phyloP scores from a whole-genome alignment of 305 asterid species.

The Fraxinus sp. region DNA sequence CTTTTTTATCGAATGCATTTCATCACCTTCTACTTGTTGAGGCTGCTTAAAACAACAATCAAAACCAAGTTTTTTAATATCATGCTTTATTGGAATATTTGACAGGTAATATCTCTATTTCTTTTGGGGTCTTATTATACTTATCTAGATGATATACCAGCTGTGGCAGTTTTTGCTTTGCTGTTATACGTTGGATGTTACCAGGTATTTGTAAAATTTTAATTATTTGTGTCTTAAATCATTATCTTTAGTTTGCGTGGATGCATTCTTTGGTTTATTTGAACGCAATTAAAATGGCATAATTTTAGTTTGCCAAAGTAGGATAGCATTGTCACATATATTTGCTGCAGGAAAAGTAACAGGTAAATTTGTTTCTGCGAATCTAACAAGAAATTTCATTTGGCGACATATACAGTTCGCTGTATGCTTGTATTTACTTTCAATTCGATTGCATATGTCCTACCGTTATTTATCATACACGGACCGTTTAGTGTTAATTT shows the following conservation, averaged over 20 bases:
- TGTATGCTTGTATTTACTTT: not conserved
- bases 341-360: not conserved
- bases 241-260: not conserved
- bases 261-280: constrained; percentile 8
- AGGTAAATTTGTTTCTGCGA: not conserved
- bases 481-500: constrained; percentile 7
- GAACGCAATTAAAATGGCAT: not conserved
- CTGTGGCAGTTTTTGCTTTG: constrained; percentile 78
- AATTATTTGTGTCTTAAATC: not conserved
- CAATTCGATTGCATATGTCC: not conserved
- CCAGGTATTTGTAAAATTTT: constrained; percentile 50
- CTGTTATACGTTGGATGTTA: constrained; percentile 90
- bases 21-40: not conserved
- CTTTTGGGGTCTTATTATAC: constrained; percentile 91
- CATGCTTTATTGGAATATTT: constrained; percentile 23
- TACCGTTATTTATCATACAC: not conserved
- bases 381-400: not conserved
- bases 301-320: constrained; percentile 3
- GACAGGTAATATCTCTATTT: constrained; percentile 79
- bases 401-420: not conserved
- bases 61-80: constrained; percentile 7
- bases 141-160: constrained; percentile 56
- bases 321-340: not conserved
- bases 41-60: not conserved
- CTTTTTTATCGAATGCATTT: not conserved